Base-by-base conservation (phyloP, 148 eudicot genomes). In the Simmondsia chinensis region DNA sequence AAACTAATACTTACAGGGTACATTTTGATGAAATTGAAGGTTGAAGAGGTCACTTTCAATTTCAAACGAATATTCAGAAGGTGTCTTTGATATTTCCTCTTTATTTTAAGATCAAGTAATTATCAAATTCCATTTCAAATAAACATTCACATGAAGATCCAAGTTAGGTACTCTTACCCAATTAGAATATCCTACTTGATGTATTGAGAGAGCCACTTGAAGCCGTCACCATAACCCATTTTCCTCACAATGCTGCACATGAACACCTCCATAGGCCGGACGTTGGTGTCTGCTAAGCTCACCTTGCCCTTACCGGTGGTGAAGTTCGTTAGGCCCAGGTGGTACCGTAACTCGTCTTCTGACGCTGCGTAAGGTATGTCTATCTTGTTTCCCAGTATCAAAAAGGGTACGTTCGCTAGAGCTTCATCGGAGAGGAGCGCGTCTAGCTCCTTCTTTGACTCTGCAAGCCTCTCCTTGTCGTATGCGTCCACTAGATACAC, bases 161-260 rank as follows among this genome's bases (percentile, higher is more conserved):
- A n/a, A n/a, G n/a, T n/a, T n/a, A n/a, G n/a, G n/a, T n/a, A n/a
- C n/a, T n/a, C n/a, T n/a, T n/a, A n/a, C n/a, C n/a, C n/a, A n/a
- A n/a, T n/a, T n/a, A n/a, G n/a, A n/a, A n/a, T n/a, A n/a, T 20
- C 18, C 54, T 63, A 77, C 44, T 77, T 69, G 56, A 77, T 69
- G 55, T 77, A 77, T 35, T 73, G 83, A 50, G 79, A 73, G 18
- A 77, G 39, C 83, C 79, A 73, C 60, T 69, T 72, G 64, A 77
- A 77, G 23, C 79, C 79, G 14, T 77, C 83, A 9, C 83, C 83
- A 28, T 77, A 77, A 13, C 83, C 83, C 83, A 77, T 77, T 52
- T 76, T 76, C 34, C 75, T 60, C 10, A 72, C 83, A 2, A 76
- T 68, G 61, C 75, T 72, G 66, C 83, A 76, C 83, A 72, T 76